Base-by-base conservation (phyloP, 208 protist species). In the Crithidia expoeki region DNA sequence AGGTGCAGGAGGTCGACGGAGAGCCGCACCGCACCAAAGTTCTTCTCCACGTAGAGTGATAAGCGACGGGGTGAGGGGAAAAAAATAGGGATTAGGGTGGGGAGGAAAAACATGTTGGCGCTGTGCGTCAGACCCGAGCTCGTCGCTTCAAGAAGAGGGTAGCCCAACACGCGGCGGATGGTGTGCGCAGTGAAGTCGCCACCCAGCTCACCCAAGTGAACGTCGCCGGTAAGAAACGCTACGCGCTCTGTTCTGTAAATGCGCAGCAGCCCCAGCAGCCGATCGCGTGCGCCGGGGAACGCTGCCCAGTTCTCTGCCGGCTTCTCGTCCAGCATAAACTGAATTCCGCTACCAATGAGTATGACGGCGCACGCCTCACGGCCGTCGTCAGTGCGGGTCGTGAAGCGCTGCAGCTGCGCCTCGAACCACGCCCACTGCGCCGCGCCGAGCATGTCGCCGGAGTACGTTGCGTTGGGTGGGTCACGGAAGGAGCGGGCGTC, bases 61-160 rank as follows among this genome's bases (percentile, higher is more conserved):
- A 90, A 47, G 16, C 84, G 85, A 1, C 89, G 76, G 30, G 76
- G 66, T 0, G 72, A 76, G 12, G 81, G 76, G 52, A 92, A 88
- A 42, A 89, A 30, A 3, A 62, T 70, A 7, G 63, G 77, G 11
- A 94, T 38, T 12, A 92, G n/a, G 32, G 64, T 68, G 33, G 72
- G 51, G 1, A 91, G 47, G 16, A 73, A 42, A 58, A 91, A 86
- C 36, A 72, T 72, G 56, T 71, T 79, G n/a, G 85, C 69, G 59
- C 82, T 90, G 79, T 94, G 89, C 42, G 89, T 94, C 40, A 94
- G 77, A 19, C 89, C 89, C 28, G 89, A 94, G 74, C 86, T 92
- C 19, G 89, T 94, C 28, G 74, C 84, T 68, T 94, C 89, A n/a
- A 94, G 40, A 16, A 92, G 68, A 0, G 86, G 89, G 62, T 88